Base-by-base conservation (phyloP, 768 basidiomycete species). In the Trichaptum fuscoviolaceum region DNA sequence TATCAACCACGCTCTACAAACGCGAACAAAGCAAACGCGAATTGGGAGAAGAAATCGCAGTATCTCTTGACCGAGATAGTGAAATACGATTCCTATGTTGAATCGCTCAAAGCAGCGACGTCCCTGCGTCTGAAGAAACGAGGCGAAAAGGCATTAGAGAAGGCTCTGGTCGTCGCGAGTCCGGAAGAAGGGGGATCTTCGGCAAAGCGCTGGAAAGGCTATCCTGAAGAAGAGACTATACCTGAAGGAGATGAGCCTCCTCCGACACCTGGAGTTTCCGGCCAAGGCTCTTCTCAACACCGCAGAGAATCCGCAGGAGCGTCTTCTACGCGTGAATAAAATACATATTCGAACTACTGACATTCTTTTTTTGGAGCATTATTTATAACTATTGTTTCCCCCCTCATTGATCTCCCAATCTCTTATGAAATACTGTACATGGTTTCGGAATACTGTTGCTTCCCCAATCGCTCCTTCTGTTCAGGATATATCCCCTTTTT, bases 61-160 rank as follows among this genome's bases (percentile, higher is more conserved):
- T 93, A 93, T 75, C 79, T 99, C 61, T 82, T 95, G 64, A 86
- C 91, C 9, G 96, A 99, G 79, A 92, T 94, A 57, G 92, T 95
- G 74, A 99, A 99, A 76, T 99, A 98, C 76, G 89, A 93, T 64
- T 91, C 92, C 18, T 99, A 99, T 75, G 90, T 96, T 65, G 95
- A 96, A 69, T 92, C 95, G 7, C 83, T 99, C 34, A 86, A 90
- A 74, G 78, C 81, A 4, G 96, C 91, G 42, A 96, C 95, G 89
- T 80, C 82, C 9, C 82, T 96, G 58, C 87, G 95, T 35, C 79
- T 96, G 70, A 93, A 93, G 78, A 93, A 90, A 75, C 86, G 94
- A 64, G 96, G 96, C 34, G 93, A 98, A 77, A 95, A 93, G 78
- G 87, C 84, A 35, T 75, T 91, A 61, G 89, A 91, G 73, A 79